Percentiles rank a stretch among this genome's conserved stretches.
phyloP scores from a whole-genome alignment of 1,284 basidiomycete genomes.

The Trametes versicolor region DNA sequence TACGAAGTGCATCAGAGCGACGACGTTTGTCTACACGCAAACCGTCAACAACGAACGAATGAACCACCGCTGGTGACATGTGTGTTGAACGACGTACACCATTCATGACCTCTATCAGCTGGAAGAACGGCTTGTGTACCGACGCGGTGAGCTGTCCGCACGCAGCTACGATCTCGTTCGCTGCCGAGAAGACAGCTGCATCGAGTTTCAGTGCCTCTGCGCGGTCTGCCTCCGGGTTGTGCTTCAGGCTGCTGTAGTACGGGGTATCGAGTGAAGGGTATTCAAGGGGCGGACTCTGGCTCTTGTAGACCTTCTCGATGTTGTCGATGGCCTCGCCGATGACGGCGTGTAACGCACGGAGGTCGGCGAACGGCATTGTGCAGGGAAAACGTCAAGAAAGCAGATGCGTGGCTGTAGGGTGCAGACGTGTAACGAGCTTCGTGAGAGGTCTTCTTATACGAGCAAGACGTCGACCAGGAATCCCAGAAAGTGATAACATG shows the following conservation, averaged over 20 bases:
- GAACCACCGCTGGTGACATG: background rate
- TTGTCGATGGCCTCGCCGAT: slow-evolving; percentile 74
- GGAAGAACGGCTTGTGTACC: slow-evolving; percentile 72
- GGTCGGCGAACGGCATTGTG: slow-evolving; percentile 63
- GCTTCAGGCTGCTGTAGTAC: slow-evolving; percentile 50
- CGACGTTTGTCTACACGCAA: slow-evolving; percentile 66
- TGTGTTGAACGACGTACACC: slow-evolving; percentile 52
- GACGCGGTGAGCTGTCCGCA: slow-evolving; percentile 69
- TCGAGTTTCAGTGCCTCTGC: slow-evolving; percentile 64
- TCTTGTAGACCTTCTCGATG: slow-evolving; percentile 66
- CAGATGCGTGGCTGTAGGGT: background rate
- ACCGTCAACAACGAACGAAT: background rate
- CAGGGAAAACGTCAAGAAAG: background rate
- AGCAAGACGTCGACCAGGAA: background rate
- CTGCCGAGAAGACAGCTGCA: slow-evolving; percentile 64
- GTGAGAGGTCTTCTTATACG: background rate
- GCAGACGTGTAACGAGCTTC: background rate
- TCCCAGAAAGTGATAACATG: background rate
- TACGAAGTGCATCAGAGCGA: slow-evolving; percentile 72
- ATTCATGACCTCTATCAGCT: slow-evolving; percentile 71
- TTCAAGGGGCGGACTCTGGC: slow-evolving; percentile 48
- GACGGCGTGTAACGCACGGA: slow-evolving; percentile 70
- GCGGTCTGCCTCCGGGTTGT: slow-evolving; percentile 10
- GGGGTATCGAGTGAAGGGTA: slow-evolving; percentile 68
- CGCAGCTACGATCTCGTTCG: slow-evolving; percentile 70